A percentile compares a stretch with the other conserved stretches of the same genome.
Conservation (phyloP, 2,329 filamentous ascomycete species). For the Akanthomyces lecanii region DNA sequence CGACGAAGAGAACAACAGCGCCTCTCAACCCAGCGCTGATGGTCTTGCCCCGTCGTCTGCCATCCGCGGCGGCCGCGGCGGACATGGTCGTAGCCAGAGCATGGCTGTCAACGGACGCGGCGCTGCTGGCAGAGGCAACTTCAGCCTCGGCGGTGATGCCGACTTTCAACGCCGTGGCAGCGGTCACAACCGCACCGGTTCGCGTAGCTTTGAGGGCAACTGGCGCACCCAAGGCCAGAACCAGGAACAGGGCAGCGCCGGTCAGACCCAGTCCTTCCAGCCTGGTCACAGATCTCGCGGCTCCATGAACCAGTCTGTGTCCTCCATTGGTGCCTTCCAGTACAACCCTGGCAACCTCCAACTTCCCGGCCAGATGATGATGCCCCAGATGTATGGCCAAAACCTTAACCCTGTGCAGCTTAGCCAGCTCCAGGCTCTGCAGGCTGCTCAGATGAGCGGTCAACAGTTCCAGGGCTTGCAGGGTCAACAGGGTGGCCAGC, state of each 20-base stretch:
- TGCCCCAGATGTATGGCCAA: constrained; percentile 83
- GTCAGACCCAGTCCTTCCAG: constrained; percentile 72
- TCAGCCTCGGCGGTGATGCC: constrained; percentile 37
- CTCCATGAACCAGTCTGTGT: constrained; percentile 83
- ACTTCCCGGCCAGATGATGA: constrained; percentile 79
- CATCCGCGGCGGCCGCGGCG: constrained; percentile 51
- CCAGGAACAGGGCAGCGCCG: constrained; percentile 51
- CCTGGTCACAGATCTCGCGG: constrained; percentile 83
- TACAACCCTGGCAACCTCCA: constrained; percentile 79
- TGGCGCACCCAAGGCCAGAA: constrained; percentile 78
- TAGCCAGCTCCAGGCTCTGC: constrained; percentile 85
- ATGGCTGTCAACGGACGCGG: constrained; percentile 75
- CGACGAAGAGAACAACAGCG: constrained; percentile 42
- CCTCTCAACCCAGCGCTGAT: constrained; percentile 30
- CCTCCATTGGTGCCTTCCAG: constrained; percentile 80
- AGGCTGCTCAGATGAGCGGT: constrained; percentile 78
- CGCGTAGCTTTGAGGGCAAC: constrained; percentile 95
- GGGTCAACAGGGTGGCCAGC: constrained; percentile 65
- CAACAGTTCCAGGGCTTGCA: constrained; percentile 67
- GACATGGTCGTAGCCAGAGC: constrained; percentile 79
- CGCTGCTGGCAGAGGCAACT: constrained; percentile 57
- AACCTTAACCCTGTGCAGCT: constrained; percentile 85
- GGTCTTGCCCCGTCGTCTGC: constrained; percentile 37
- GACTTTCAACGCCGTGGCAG: constrained; percentile 76
- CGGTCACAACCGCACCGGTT: constrained; percentile 76